phyloP scores from a whole-genome alignment of 352 stramenopile species.

The Aphanomyces astaci region DNA sequence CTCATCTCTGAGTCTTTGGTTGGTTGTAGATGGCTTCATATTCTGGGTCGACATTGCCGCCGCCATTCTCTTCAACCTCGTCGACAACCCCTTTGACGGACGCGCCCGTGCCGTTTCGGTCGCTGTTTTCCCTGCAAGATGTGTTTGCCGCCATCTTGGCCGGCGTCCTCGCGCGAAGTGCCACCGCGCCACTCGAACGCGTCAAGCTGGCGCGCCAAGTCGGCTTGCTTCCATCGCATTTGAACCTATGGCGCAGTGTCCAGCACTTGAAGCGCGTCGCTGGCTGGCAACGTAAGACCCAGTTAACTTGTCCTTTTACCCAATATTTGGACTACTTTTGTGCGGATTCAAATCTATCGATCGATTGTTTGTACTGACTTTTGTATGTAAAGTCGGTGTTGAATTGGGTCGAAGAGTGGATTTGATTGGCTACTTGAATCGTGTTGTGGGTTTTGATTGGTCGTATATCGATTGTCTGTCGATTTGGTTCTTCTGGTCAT shows the following conservation, averaged over 20 bases:
- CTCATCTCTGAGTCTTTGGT: too few species aligned
- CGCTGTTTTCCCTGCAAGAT: slow-evolving; percentile 7
- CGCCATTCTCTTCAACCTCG: neutral
- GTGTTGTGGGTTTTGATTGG: too few species aligned
- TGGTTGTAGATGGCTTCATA: neutral
- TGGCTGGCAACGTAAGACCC: slow-evolving; percentile 36
- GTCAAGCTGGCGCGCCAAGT: slow-evolving; percentile 81
- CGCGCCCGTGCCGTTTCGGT: slow-evolving; percentile 20
- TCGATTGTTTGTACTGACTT: too few species aligned
- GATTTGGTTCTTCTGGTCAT: too few species aligned
- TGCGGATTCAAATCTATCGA: too few species aligned
- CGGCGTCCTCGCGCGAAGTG: slow-evolving; percentile 51
- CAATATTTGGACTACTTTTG: too few species aligned
- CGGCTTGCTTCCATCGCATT: slow-evolving; percentile 23
- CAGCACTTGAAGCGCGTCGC: slow-evolving; percentile 63
- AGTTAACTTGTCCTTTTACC: too few species aligned
- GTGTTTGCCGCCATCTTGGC: slow-evolving; percentile 49
- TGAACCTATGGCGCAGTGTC: slow-evolving; percentile 31
- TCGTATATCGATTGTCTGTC: too few species aligned
- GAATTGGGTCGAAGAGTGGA: too few species aligned
- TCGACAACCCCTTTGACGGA: neutral
- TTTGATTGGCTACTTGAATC: too few species aligned
- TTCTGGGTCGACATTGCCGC: neutral
- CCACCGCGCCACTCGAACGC: slow-evolving; percentile 62
- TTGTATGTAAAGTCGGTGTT: too few species aligned